Conservation (phyloP, 164 flowering plant species). For the Magnolia sinica region DNA sequence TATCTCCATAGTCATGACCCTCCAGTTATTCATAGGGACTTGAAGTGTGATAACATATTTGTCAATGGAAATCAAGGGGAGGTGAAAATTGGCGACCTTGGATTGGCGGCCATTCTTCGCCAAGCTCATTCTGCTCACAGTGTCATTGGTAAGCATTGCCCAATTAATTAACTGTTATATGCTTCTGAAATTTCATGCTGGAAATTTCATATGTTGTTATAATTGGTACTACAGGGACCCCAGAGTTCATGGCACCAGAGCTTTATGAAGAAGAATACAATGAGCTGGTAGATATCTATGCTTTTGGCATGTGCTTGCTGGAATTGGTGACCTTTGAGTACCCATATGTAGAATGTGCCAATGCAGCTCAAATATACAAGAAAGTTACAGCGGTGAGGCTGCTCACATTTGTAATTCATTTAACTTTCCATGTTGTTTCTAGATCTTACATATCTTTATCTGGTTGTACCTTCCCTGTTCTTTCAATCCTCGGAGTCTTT, state of each 20-base stretch:
- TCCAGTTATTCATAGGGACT: slow-evolving; percentile 86
- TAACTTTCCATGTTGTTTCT: neutral
- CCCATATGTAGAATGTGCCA: slow-evolving; percentile 88
- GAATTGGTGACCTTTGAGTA: slow-evolving; percentile 94
- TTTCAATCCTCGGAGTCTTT: neutral
- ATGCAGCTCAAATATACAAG: slow-evolving; percentile 96
- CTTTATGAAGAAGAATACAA: slow-evolving; percentile 96
- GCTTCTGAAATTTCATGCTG: neutral
- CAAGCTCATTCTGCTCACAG: slow-evolving; percentile 86
- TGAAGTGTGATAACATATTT: slow-evolving; percentile 92
- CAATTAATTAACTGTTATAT: neutral
- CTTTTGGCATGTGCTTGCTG: slow-evolving; percentile 96
- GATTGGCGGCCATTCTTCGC: slow-evolving; percentile 77
- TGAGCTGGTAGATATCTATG: slow-evolving; percentile 97
- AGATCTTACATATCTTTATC: neutral
- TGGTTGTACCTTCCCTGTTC: neutral
- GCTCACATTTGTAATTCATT: neutral
- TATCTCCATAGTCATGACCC: slow-evolving; percentile 93
- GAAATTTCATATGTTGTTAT: neutral
- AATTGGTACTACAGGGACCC: slow-evolving; percentile 57
- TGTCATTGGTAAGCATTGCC: slow-evolving; percentile 63
- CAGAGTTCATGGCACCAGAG: slow-evolving; percentile 99
- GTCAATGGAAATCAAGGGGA: slow-evolving; percentile 97
- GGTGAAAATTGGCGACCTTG: slow-evolving; percentile 91
- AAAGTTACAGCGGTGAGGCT: slow-evolving; percentile 84